phyloP scores from a whole-genome alignment of 2,329 filamentous ascomycete species.

The Fusarium aywerte region DNA sequence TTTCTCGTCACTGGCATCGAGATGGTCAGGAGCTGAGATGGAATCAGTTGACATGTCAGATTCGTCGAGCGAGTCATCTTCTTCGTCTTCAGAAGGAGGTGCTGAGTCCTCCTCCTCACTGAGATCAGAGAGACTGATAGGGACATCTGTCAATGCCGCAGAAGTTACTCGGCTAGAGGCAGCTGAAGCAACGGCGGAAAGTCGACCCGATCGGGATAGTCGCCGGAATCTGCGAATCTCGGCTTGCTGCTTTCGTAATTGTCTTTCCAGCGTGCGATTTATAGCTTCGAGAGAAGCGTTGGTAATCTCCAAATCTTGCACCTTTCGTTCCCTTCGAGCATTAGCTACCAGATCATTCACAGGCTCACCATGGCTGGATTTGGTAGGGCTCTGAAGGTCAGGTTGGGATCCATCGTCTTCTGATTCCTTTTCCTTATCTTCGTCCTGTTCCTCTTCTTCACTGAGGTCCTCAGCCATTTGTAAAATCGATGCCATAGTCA shows the following conservation, averaged over 20 bases:
- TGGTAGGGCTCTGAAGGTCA: slow-evolving; percentile 67
- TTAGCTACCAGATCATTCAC: slow-evolving; percentile 84
- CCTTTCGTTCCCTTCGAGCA: slow-evolving; percentile 90
- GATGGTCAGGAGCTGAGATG: slow-evolving; percentile 47
- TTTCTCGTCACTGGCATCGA: slow-evolving; percentile 53
- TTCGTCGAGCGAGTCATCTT: slow-evolving; percentile 64
- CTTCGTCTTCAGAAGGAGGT: slow-evolving; percentile 55
- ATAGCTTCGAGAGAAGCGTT: slow-evolving; percentile 96
- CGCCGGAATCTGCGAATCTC: slow-evolving; percentile 88
- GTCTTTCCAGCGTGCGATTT: slow-evolving; percentile 90
- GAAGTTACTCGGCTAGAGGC: slow-evolving; percentile 59
- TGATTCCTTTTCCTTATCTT: slow-evolving; percentile 43
- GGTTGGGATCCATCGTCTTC: slow-evolving; percentile 48
- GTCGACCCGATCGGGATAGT: slow-evolving; percentile 81
- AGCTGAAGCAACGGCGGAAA: slow-evolving; percentile 67
- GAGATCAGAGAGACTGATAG: slow-evolving; percentile 61
- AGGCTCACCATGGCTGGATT: slow-evolving; percentile 65
- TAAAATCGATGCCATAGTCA: slow-evolving; percentile 66
- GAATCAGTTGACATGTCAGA: slow-evolving; percentile 58
- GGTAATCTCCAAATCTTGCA: slow-evolving; percentile 94
- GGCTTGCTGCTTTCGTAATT: slow-evolving; percentile 89
- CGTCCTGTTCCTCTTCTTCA: slow-evolving; percentile 51
- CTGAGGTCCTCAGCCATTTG: slow-evolving; percentile 65
- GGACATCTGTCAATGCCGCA: slow-evolving; percentile 56
- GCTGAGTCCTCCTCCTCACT: slow-evolving; percentile 52